Evolutionary conservation across 2,329 filamentous ascomycete species (phyloP).

Genomic region (Ilyonectria destructans): DNA sequence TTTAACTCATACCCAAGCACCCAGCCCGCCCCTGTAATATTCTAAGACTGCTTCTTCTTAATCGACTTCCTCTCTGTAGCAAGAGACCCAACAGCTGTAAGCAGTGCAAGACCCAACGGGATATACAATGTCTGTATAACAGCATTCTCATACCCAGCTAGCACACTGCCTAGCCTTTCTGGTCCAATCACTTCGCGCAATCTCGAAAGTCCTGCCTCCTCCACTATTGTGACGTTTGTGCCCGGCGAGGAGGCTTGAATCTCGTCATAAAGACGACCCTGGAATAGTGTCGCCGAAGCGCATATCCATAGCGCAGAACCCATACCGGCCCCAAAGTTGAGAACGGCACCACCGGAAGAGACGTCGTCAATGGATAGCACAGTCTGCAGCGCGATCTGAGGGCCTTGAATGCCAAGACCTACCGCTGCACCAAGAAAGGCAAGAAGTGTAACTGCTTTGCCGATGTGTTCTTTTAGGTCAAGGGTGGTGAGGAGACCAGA

Average conservation of each 20-base stretch:
- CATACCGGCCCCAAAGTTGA: slow-evolving; percentile 45
- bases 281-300: slow-evolving; percentile 46
- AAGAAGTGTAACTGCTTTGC: slow-evolving; percentile 40
- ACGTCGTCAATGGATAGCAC: slow-evolving; percentile 42
- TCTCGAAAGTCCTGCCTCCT: slow-evolving; percentile 34
- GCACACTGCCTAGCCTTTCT: slow-evolving; percentile 28
- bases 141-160: slow-evolving; percentile 43
- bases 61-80: slow-evolving; percentile 45
- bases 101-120: slow-evolving; percentile 36
- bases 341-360: slow-evolving; percentile 43
- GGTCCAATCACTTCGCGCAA: slow-evolving; percentile 38
- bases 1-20: too few relatives aligned
- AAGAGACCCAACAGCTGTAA: slow-evolving; percentile 39
- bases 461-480: slow-evolving; percentile 40
- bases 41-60: slow-evolving; percentile 41
- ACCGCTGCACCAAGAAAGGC: slow-evolving; percentile 43
- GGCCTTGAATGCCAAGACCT: slow-evolving; percentile 44
- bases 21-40: too few relatives aligned
- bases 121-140: slow-evolving; percentile 46
- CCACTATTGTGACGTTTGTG: slow-evolving; percentile 22
- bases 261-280: slow-evolving; percentile 38
- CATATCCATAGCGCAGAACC: slow-evolving; percentile 46
- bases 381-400: slow-evolving; percentile 39
- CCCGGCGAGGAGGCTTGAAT: slow-evolving; percentile 35
- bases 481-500: slow-evolving; percentile 45